Base-by-base conservation (phyloP, 2,329 filamentous ascomycete species). In the Cercospora janseana region DNA sequence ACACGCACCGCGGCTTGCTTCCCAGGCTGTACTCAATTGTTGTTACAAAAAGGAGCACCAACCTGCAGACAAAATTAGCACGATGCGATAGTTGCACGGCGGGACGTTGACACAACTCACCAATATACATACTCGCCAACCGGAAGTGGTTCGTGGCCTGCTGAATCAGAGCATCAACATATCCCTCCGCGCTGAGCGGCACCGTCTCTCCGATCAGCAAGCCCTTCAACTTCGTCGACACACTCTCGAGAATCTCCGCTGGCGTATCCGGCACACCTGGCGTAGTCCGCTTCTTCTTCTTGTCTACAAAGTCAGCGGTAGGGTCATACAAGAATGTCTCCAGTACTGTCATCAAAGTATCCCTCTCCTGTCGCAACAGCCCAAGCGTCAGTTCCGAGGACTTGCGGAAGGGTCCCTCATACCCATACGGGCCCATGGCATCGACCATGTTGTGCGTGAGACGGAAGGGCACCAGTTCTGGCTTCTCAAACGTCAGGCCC, bases 391-490 rank as follows among this genome's bases (percentile, higher is more conserved):
- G 78, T 71, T 98, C 94, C 53, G 87, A 92, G 41, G 88, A 92
- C 63, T 88, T 87, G 32, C 91, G 81, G 71, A 96, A 99, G 0
- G 93, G 91, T 0, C 93, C 75, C 69, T 97, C 93, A 66, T 93
- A 89, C 54, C 91, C 89, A 65, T 94, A 92, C 16, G 94, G 85
- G 4, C 93, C 93, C 83, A 98, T 97, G 8, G 93, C 94, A 57
- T 95, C 88, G 27, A 94, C 82, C 92, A 98, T 97, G 71, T 98
- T 98, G 76, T 96, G 92, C 3, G 93, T 98, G 32, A 98, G 78
- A 12, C 94, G 87, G 77, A 98, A 99, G 2, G 93, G 94, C 1
- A 98, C 93, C 23, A 87, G 78, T 70, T 99, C 93, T 0, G 93
- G 92, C 69, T 94, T 95, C 56, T 90, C 86, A 66, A 98, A 97